A percentile compares a stretch with the other conserved stretches of the same genome.
Conservation (phyloP, 2,329 filamentous ascomycete genomes). For the Kalmusia sp. region DNA sequence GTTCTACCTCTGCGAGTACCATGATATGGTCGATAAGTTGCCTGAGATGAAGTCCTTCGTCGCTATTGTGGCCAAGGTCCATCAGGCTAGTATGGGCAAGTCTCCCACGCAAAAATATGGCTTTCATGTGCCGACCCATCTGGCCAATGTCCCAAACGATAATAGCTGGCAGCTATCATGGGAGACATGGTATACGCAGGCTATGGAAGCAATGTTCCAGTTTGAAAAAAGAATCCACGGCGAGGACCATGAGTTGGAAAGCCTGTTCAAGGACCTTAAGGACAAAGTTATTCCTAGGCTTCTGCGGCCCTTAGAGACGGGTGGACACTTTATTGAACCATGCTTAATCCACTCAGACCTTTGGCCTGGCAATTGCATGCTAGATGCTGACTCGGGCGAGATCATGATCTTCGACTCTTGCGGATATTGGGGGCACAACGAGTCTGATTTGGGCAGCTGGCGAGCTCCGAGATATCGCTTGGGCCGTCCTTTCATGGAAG, state of each 20-base stretch:
- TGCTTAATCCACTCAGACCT: slow-evolving; percentile 40
- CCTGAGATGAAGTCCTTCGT: slow-evolving; percentile 9
- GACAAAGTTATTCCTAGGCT: slow-evolving; percentile 44
- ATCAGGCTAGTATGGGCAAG: slow-evolving; percentile 16
- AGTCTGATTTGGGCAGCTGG: slow-evolving; percentile 16
- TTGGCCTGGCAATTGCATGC: slow-evolving; percentile 37
- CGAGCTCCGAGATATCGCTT: slow-evolving; percentile 12
- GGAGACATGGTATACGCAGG: slow-evolving; percentile 16
- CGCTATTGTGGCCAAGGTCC: slow-evolving; percentile 14
- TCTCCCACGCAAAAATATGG: slow-evolving; percentile 13
- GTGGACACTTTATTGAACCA: slow-evolving; percentile 33
- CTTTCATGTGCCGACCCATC: slow-evolving; percentile 16
- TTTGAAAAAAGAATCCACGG: slow-evolving; percentile 13
- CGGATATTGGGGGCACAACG: slow-evolving; percentile 17
- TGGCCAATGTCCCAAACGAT: slow-evolving; percentile 16
- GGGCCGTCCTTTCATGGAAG: slow-evolving; percentile 8
- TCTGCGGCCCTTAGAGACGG: slow-evolving; percentile 40
- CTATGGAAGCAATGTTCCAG: slow-evolving; percentile 13
- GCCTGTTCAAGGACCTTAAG: slow-evolving; percentile 8
- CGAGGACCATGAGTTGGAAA: slow-evolving; percentile 11
- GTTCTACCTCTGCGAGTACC: slow-evolving; percentile 19
- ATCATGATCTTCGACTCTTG: slow-evolving; percentile 16
- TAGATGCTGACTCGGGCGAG: background rate
- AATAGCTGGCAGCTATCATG: slow-evolving; percentile 14
- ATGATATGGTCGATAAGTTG: slow-evolving; percentile 13